These are phyloP conservation scores for Diaporthe sp. DNA, from an alignment of 2,329 filamentous ascomycete species.

Conservation along the genomic window DNA sequence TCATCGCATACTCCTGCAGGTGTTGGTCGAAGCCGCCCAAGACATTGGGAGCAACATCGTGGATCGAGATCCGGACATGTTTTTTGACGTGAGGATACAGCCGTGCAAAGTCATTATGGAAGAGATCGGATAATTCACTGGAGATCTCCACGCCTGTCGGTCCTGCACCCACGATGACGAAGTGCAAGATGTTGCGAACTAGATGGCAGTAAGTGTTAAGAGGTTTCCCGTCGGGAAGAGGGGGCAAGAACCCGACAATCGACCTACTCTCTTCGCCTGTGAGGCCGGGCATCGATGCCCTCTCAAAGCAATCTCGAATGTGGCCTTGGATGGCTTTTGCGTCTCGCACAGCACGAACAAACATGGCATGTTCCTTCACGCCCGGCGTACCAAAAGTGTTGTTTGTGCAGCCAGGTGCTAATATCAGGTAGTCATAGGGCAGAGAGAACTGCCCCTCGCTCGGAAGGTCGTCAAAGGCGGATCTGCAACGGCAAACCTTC, in stretches of 20 bases:
- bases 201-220: neutral
- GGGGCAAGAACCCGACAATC: rapidly evolving
- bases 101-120: constrained; percentile 33
- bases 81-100: constrained; percentile 39
- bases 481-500: constrained; percentile 30
- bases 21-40: constrained; percentile 36
- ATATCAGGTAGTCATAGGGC: constrained; percentile 35
- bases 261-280: constrained; percentile 35
- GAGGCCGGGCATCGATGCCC: constrained; percentile 36
- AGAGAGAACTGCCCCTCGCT: constrained; percentile 16
- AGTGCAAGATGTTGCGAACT: constrained; percentile 37
- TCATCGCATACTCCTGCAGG: constrained; percentile 39
- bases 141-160: constrained; percentile 38
- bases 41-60: constrained; percentile 36
- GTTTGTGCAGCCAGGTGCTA: constrained; percentile 38
- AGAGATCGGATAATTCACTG: constrained; percentile 37
- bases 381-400: constrained; percentile 36
- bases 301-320: constrained; percentile 36
- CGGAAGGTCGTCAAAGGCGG: constrained; percentile 28
- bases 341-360: constrained; percentile 36
- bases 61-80: constrained; percentile 34
- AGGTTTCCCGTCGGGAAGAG: neutral
- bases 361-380: constrained; percentile 34
- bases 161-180: constrained; percentile 38
- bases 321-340: constrained; percentile 37